phyloP scores from a whole-genome alignment of 768 basidiomycete species.

The Podaxis sp. region DNA sequence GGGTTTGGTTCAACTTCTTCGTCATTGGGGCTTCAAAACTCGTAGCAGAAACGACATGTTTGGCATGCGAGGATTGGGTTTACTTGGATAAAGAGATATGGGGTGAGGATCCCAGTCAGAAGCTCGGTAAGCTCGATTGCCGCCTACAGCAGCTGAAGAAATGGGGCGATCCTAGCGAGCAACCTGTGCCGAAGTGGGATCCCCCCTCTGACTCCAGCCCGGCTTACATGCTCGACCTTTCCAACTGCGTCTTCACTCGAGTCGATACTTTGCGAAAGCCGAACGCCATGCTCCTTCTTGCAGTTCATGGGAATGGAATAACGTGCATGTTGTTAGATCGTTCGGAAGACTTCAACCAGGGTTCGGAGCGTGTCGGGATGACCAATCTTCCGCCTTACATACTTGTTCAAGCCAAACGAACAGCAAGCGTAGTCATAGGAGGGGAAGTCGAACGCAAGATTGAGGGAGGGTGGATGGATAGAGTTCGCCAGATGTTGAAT shows the following conservation, averaged over 20 bases:
- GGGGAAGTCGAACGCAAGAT: neutral
- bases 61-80: conserved; percentile 19
- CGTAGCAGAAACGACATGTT: conserved; percentile 18
- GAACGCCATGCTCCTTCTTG: conserved; percentile 17
- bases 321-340: conserved; percentile 23
- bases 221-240: conserved; percentile 15
- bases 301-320: conserved; percentile 21
- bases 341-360: conserved; percentile 2
- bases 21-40: conserved; percentile 8
- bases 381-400: conserved; percentile 21
- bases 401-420: conserved; percentile 14
- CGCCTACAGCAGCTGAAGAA: conserved; percentile 5
- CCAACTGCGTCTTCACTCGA: conserved; percentile 1
- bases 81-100: conserved; percentile 12
- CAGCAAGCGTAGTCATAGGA: conserved; percentile 1
- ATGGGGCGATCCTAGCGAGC: conserved; percentile 17
- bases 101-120: conserved; percentile 5
- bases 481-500: neutral
- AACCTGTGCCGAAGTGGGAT: neutral
- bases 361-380: conserved; percentile 20
- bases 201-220: neutral
- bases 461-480: neutral
- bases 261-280: neutral
- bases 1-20: conserved; percentile 7
- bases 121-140: conserved; percentile 16